Conservation (phyloP, 176 grass and related monocot genomes). For the Chrysopogon serrulatus region DNA sequence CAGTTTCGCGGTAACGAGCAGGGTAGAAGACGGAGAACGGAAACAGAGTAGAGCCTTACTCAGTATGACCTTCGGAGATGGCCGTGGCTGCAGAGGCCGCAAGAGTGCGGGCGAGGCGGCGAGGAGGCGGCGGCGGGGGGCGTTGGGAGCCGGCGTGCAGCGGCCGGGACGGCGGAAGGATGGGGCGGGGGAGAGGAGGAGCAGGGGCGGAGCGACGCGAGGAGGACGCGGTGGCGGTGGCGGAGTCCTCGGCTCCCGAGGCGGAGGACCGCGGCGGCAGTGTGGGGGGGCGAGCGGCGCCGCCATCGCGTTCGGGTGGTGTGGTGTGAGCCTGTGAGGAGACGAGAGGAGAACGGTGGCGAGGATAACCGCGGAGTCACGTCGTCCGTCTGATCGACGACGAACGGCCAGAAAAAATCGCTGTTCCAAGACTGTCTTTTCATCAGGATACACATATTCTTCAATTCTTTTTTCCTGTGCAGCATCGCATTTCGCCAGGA, state of each 20-base stretch:
- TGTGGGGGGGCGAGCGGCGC: constrained; percentile 36
- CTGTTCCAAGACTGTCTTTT: neutral
- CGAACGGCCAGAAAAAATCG: neutral
- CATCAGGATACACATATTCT: neutral
- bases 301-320: constrained; percentile 36
- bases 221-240: neutral
- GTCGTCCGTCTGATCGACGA: constrained; percentile 12
- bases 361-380: constrained; percentile 1
- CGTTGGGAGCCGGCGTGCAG: neutral
- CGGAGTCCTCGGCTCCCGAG: constrained; percentile 34
- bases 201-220: neutral
- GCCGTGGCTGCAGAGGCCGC: constrained; percentile 28
- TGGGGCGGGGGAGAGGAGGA: neutral
- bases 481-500: too few relatives aligned
- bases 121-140: constrained; percentile 10
- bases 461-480: neutral
- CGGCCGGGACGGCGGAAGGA: neutral
- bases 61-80: constrained; percentile 23
- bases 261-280: constrained; percentile 32
- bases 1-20: neutral
- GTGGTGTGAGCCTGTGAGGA: neutral
- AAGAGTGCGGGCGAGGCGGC: neutral
- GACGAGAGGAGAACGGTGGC: neutral
- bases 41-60: constrained; percentile 24
- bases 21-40: neutral